Base-by-base conservation (phyloP, 2,329 filamentous ascomycete species). In the Beauveria sp. region DNA sequence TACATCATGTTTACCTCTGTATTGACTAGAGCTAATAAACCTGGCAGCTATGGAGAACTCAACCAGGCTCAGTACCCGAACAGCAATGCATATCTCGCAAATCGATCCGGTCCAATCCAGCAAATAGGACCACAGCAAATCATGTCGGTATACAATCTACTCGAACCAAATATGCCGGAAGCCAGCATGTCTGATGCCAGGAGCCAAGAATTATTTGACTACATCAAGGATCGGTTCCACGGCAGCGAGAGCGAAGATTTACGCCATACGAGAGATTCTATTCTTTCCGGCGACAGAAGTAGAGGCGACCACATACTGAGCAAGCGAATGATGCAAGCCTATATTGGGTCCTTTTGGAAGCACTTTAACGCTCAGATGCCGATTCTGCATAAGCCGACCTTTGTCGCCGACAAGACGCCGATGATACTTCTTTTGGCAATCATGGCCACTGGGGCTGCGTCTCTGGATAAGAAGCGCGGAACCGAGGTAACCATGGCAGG, bases 311-410 rank as follows among this genome's bases (percentile, higher is more conserved):
- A 88, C 63, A 82, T 87, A 78, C 77, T 97, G 64, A 96, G 93
- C 72, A 81, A 92, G 68, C 86, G 89, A 68, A 97, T 96, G 91
- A 96, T 97, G 89, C 91, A 97, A 74, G 88, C 87, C 3, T 97
- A 97, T 70, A 92, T 96, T 66, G 84, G 87, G 12, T 96, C 92
- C 2, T 99, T 96, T 73, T 99, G 94, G 94, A 82, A 89, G 58
- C 89, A 97, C 72, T 96, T 97, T 69, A 96, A 94, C 72, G 89
- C 92, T 59, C 94, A 97, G 72, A 81, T 97, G 64, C 94, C 94
- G 1, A 96, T 99, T 63, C 79, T 97, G 53, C 94, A 99, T 74
- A 91, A 92, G 70, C 92, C 94, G 4, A 97, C 93, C 0, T 99
- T 97, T 73, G 89, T 87, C 5, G 88, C 93, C 0, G 91, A 96